These are phyloP conservation scores for Penstemon newberryi DNA, from an alignment of 257 asterid species.

Conservation along the genomic window DNA sequence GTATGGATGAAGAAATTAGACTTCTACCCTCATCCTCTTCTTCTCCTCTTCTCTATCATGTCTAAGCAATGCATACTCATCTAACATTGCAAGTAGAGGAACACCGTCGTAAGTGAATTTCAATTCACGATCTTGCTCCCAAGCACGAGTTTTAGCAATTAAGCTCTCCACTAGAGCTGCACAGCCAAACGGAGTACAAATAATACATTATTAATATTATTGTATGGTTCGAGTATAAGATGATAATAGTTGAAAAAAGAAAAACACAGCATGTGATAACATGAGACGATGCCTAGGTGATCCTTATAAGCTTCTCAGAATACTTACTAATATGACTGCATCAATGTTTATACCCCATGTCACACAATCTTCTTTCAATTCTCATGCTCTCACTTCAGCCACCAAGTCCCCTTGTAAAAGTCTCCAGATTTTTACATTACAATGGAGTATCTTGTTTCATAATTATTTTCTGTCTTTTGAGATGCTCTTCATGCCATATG, in stretches of 20 bases:
- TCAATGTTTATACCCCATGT: background rate
- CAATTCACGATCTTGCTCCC: conserved; percentile 63
- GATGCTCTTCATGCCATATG: background rate
- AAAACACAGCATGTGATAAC: background rate
- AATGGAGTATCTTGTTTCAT: background rate
- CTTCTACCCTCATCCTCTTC: conserved; percentile 57
- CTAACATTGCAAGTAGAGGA: conserved; percentile 71
- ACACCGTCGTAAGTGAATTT: conserved; percentile 66
- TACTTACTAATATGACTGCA: background rate
- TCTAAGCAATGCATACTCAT: conserved; percentile 67
- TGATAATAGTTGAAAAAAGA: background rate
- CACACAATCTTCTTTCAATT: conserved; percentile 3
- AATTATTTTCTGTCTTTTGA: too few species aligned
- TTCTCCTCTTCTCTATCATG: conserved; percentile 74
- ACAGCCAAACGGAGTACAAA: conserved; percentile 22
- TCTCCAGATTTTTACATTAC: background rate
- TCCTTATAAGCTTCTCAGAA: background rate
- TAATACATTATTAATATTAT: too few species aligned
- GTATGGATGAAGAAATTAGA: background rate
- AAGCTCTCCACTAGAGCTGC: conserved; percentile 64
- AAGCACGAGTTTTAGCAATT: conserved; percentile 56
- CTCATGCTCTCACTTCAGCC: background rate
- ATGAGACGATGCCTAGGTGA: background rate
- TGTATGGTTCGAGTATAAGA: too few species aligned
- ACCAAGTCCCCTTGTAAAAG: background rate